Conservation (phyloP, 1,284 basidiomycete genomes). For the Ustilago bromivora region DNA sequence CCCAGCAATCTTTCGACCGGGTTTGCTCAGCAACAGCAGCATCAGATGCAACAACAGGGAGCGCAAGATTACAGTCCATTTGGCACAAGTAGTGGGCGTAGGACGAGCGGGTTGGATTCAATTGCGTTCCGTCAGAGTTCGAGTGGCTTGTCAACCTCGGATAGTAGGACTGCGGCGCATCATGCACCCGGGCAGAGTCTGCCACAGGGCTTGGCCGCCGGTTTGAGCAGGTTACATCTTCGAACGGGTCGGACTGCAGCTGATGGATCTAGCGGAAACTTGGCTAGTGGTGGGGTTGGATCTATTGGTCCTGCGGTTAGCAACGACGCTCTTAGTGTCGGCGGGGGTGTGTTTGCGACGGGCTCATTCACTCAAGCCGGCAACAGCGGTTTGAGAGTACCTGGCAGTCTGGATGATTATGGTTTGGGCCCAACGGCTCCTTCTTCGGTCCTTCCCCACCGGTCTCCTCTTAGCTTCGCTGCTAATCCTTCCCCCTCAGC, state of each 20-base stretch:
- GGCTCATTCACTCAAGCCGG: conserved; percentile 22
- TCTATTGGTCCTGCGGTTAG: conserved; percentile 11
- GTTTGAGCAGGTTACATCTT: conserved; percentile 84
- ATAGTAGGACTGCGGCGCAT: conserved; percentile 61
- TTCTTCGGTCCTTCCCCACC: conserved; percentile 52
- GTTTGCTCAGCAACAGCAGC: conserved; percentile 40
- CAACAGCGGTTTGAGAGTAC: conserved; percentile 23
- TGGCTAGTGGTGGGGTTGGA: conserved; percentile 18
- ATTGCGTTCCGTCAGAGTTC: conserved; percentile 36
- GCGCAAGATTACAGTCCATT: conserved; percentile 24
- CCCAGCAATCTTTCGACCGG: conserved; percentile 50
- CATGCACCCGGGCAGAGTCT: conserved; percentile 86
- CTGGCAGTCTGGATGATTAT: conserved; percentile 39
- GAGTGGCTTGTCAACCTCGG: conserved; percentile 26
- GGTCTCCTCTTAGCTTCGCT: conserved; percentile 36
- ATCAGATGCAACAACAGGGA: conserved; percentile 20
- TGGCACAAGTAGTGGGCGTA: conserved; percentile 17
- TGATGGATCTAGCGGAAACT: conserved; percentile 9
- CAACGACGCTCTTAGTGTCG: not conserved
- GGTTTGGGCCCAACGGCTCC: conserved; percentile 59
- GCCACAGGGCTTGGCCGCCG: conserved; percentile 87
- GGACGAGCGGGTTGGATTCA: conserved; percentile 31
- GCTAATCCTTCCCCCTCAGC: conserved; percentile 11
- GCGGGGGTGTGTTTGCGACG: conserved; percentile 6
- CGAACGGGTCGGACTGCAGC: conserved; percentile 15